Base-by-base conservation (phyloP, 352 stramenopile genomes). In the Globisporangium spiculum region DNA sequence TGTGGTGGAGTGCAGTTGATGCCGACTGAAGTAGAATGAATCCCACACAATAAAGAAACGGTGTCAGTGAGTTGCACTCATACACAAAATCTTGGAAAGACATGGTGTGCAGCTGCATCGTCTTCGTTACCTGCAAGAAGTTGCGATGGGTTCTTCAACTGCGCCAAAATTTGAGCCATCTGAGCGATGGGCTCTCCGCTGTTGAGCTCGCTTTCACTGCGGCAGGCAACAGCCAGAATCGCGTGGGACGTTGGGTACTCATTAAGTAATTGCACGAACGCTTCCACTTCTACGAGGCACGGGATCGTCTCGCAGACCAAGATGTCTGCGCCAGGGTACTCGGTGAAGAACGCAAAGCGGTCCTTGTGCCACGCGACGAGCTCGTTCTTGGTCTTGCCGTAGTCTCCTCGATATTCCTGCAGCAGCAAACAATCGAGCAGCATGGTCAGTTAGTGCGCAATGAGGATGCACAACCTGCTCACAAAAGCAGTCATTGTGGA, bases 271-370 rank as follows among this genome's bases (percentile, higher is more conserved):
- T 88, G 63, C n/a, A 95, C 72, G 56, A 96, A 84, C 3, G 87
- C 90, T 24, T 85, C 78, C 18, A 93, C 86, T 65, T 97, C 90
- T 24, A 81, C 79, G 22, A 97, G 75, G 56, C 87, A 96, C 34
- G 90, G 90, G 24, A 97, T 87, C 22, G 90, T 97, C 83, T 97
- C 90, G 66, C 85, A 93, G 27, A 94, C 77, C 14, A 96, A 54
- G 24, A 96, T 83, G 75, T 96, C 84, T 0, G 80, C 86, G 5
- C 81, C 74, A 14, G 69, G 30, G 60, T 79, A 81, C 41, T 69
- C 70, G 4, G 75, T 67, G 61, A 97, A 90, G 60, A 90, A 88
- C 58, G 74, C 73, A 27, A 96, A 90, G 69, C 88, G 86, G 50
- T 90, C 76, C 48, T 65, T 75, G 77, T 97, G 88, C 82, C 86